Evolutionary conservation across 2,329 filamentous ascomycete species (phyloP), one percentile per base, ranked within the genome.

Genomic region (Hirsutella rhossiliensis): DNA sequence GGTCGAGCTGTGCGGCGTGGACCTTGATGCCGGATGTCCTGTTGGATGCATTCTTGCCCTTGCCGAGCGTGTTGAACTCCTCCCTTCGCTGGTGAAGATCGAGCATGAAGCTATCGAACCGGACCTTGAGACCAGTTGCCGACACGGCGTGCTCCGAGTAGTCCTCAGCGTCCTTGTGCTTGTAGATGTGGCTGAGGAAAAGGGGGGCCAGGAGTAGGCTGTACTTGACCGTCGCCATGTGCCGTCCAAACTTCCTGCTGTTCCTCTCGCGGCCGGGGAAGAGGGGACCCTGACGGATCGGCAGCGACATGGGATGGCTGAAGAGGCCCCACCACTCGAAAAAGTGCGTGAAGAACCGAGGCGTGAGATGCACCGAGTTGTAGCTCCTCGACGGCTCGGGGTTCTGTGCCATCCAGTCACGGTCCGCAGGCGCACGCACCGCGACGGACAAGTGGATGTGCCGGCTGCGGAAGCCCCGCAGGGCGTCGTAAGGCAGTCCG

Each of bases 141-240:
- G 87, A 92, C 6, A 95, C 86, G 1, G 82, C 74, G 43, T 67
- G 72, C 48, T 89, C 82, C 0, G 77, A 73, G 56, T 87, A 85
- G 47, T 95, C 88, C 57, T 96, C 90, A 0, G 80, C 80, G 56
- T 98, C 92, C 60, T 96, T 96, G 67, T 98, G 92, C 62, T 96
- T 97, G 68, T 98, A 98, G 29, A 98, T 88, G 55, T 98, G 92
- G 53, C 89, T 94, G 50, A 98, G 77, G 62, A 94, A 98, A 2
- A 98, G 68, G 0, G 92, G 92, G 2, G 92, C 94, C 15, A 98
- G 71, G 3, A 97, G 73, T 19, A 98, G 68, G 49, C 90, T 96
- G 67, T 97, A 97, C 69, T 98, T 98, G 70, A 98, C 89, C 9
- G 94, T 98, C n/a, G 88, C 90, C 48, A 98, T 69, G 63, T 98